Conservation (phyloP, 2,329 filamentous ascomycete genomes). For the Xenoacremonium recifei region DNA sequence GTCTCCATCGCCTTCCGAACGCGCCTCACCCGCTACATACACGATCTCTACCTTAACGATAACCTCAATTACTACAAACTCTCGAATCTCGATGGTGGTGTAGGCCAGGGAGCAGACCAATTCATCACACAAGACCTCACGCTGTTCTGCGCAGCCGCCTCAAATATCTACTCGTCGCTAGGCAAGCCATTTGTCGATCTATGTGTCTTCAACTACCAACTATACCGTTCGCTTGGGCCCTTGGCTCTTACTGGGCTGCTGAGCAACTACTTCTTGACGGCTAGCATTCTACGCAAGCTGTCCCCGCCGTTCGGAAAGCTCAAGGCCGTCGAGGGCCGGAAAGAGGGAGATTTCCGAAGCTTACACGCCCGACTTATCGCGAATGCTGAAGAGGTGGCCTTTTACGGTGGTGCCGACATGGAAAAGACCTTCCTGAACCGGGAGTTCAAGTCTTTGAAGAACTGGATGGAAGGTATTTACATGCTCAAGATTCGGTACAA, state of each 20-base stretch:
- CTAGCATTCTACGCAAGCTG: conserved; percentile 80
- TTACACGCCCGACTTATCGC: conserved; percentile 90
- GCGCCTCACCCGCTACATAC: conserved; percentile 90
- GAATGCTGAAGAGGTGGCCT: conserved; percentile 96
- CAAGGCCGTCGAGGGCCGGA: conserved; percentile 91
- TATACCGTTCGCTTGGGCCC: conserved; percentile 87
- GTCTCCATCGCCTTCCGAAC: conserved; percentile 98
- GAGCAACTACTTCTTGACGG: conserved; percentile 92
- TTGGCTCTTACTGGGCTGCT: conserved; percentile 82
- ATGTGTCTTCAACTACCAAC: conserved; percentile 96
- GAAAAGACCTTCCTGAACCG: conserved; percentile 90
- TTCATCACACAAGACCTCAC: conserved; percentile 98
- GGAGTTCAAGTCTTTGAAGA: conserved; percentile 89
- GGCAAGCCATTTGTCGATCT: conserved; percentile 98
- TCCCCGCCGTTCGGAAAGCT: conserved; percentile 96
- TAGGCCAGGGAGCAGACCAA: conserved; percentile 90
- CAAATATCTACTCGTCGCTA: conserved; percentile 89
- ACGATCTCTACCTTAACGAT: conserved; percentile 93
- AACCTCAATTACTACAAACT: conserved; percentile 97
- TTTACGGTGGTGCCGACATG: conserved; percentile 93
- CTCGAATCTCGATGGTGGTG: conserved; percentile 85
- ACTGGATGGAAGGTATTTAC: conserved; percentile 98
- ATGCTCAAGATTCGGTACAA: conserved; percentile 98
- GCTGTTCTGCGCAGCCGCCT: conserved; percentile 88
- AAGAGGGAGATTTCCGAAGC: conserved; percentile 91